Evolutionary conservation across 345 rosid genomes (phyloP), one percentile per base, ranked within the genome.

Genomic region (Ceriops zippeliana): DNA sequence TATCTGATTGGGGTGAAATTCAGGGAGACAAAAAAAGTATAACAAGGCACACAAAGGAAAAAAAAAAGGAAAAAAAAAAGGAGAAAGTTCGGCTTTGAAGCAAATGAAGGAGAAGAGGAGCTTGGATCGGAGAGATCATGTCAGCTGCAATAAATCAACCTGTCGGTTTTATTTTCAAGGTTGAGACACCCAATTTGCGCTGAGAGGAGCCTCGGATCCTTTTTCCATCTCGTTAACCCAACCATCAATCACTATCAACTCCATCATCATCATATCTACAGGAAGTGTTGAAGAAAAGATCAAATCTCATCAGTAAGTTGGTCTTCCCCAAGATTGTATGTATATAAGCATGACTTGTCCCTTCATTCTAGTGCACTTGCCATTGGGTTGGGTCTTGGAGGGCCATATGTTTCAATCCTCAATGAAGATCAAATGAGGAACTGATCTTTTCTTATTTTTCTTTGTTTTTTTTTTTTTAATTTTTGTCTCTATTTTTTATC

Each of bases 151-250:
- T 58, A 78, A 68, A 67, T 75, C 84, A 76, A 78, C 86, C 88
- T 72, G 37, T 13, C 62, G 65, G 73, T 79, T 81, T 82, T 78
- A 62, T 74, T 52, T 52, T 74, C 65, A 75, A 71, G 91, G 86
- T 70, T 79, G 83, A 77, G 59, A 77, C 73, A 52, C 37, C 35
- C 69, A 42, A 65, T 73, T 88, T 81, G 88, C 87, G 83, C 87
- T 84, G 93, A 83, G 87, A 86, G 84, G 89, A 87, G 86, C 95
- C 92, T 90, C 98, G 87, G 98, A 92, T 88, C 98, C 90, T 76
- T 78, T 85, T 89, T 49, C 85, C 85, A 78, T 82, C 82, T 86
- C 91, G 82, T 85, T 71, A 62, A 17, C 60, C 16, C 57, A 49
- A 27, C 52, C 7, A 52, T 53, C 34, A 70, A 57, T 35, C 62